Evolutionary conservation across 805 yeast genomes (phyloP).

Genomic region (Metschnikowia gruessii): DNA sequence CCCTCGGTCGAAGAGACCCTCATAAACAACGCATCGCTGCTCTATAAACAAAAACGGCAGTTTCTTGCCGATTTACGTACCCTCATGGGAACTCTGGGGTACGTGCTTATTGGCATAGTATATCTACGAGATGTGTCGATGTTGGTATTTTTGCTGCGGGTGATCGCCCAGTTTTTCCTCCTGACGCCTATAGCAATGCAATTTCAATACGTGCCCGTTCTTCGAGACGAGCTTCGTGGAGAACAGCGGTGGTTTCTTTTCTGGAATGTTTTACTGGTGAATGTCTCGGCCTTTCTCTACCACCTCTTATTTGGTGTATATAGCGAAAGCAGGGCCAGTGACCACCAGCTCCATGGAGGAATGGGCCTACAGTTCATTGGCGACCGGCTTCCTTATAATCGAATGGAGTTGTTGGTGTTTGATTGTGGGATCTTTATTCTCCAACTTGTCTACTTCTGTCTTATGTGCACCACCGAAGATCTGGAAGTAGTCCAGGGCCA

Average conservation of each 20-base stretch:
- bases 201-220: slow-evolving; percentile 4
- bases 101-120: slow-evolving; percentile 32
- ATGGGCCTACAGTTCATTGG: slow-evolving; percentile 39
- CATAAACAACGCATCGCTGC: slow-evolving; percentile 37
- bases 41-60: slow-evolving; percentile 42
- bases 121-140: slow-evolving; percentile 44
- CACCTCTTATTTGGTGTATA: slow-evolving; percentile 33
- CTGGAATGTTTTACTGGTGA: slow-evolving; percentile 23
- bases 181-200: slow-evolving; percentile 30
- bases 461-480: slow-evolving; percentile 34
- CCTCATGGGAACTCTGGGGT: slow-evolving; percentile 35
- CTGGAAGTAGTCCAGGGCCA: slow-evolving; percentile 25
- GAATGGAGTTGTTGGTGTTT: slow-evolving; percentile 25
- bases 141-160: slow-evolving; percentile 27
- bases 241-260: slow-evolving; percentile 30
- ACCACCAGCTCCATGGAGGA: slow-evolving; percentile 32
- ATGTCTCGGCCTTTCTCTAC: slow-evolving; percentile 22
- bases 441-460: slow-evolving; percentile 33
- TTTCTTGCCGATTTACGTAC: slow-evolving; percentile 37
- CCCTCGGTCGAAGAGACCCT: slow-evolving; percentile 41
- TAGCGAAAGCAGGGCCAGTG: slow-evolving; percentile 15
- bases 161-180: slow-evolving; percentile 28
- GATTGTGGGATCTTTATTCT: slow-evolving; percentile 27
- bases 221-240: slow-evolving; percentile 27
- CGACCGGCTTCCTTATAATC: slow-evolving; percentile 30